Evolutionary conservation across 768 basidiomycete genomes (phyloP).

Genomic region (Suillus cothurnatus): DNA sequence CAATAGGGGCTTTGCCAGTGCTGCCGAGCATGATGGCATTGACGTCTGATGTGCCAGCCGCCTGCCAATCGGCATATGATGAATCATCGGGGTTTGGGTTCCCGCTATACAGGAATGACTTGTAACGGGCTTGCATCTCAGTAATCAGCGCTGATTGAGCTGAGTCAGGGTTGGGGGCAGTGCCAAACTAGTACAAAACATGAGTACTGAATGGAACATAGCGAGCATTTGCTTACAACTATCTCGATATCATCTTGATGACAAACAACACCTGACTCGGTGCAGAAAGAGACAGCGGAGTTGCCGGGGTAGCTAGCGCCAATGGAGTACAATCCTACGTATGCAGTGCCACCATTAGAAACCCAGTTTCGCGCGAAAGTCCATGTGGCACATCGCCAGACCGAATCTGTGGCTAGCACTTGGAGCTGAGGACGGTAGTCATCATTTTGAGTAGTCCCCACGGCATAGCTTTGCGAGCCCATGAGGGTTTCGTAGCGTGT

Average conservation of each 20-base stretch:
- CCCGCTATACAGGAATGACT: conserved; percentile 61
- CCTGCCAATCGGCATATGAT: conserved; percentile 49
- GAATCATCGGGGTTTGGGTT: conserved; percentile 59
- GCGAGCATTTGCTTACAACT: conserved; percentile 49
- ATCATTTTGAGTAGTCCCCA: conserved; percentile 28
- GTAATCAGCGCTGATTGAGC: conserved; percentile 58
- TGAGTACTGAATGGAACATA: conserved; percentile 9
- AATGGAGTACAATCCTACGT: conserved; percentile 62
- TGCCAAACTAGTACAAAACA: conserved; percentile 44
- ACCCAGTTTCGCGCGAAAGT: conserved; percentile 71
- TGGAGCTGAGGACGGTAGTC: conserved; percentile 54
- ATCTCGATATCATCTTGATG: conserved; percentile 85
- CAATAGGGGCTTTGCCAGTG: conserved; percentile 48
- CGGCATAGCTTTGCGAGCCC: conserved; percentile 49
- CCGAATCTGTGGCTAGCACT: conserved; percentile 63
- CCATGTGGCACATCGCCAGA: conserved; percentile 74
- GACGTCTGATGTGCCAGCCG: conserved; percentile 52
- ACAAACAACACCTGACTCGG: conserved; percentile 59
- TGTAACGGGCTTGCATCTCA: conserved; percentile 74
- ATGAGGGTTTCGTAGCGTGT: conserved; percentile 46
- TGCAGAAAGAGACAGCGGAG: conserved; percentile 56
- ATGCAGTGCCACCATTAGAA: conserved; percentile 63
- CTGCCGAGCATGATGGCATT: conserved; percentile 66
- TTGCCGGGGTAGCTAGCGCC: conserved; percentile 78
- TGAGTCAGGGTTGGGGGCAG: conserved; percentile 52